Conservation (phyloP, 2,329 filamentous ascomycete genomes). For the Neonectria hederae region DNA sequence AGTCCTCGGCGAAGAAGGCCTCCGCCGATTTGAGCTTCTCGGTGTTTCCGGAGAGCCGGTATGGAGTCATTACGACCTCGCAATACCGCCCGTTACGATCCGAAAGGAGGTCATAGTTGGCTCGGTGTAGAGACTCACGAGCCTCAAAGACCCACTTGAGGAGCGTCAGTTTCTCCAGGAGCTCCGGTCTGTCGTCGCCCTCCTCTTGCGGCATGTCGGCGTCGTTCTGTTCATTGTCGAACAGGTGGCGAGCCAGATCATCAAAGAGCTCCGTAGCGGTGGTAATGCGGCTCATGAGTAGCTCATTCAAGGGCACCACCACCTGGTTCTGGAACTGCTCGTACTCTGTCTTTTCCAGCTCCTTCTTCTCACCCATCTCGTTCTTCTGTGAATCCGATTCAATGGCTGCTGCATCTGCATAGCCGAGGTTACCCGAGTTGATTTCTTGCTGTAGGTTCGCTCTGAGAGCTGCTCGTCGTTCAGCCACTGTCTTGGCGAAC, state of each 20-base stretch:
- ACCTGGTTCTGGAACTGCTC: conserved; percentile 85
- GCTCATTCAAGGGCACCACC: conserved; percentile 82
- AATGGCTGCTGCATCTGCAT: conserved; percentile 82
- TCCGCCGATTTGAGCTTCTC: conserved; percentile 83
- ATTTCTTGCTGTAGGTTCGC: conserved; percentile 83
- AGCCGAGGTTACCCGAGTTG: conserved; percentile 79
- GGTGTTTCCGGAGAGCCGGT: conserved; percentile 76
- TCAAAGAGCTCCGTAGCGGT: conserved; percentile 82
- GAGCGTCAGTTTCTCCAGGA: conserved; percentile 92
- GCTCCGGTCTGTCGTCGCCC: conserved; percentile 92
- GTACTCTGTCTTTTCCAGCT: conserved; percentile 81
- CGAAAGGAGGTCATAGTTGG: conserved; percentile 83
- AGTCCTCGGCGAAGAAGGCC: conserved; percentile 84
- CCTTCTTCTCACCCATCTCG: conserved; percentile 76
- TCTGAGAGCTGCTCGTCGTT: conserved; percentile 71
- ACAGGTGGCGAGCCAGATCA: conserved; percentile 76
- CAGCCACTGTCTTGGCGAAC: conserved; percentile 57
- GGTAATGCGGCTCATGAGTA: conserved; percentile 79
- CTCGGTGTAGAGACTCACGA: conserved; percentile 85
- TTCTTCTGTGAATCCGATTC: conserved; percentile 77
- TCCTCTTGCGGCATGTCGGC: conserved; percentile 91
- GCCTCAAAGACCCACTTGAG: conserved; percentile 98
- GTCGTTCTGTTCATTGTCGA: conserved; percentile 70
- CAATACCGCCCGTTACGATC: conserved; percentile 89
- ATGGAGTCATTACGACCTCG: conserved; percentile 83